A percentile compares a stretch with the other conserved stretches of the same genome.
Evolutionary conservation across 306 rosid species (phyloP).

Genomic region (barrel medic (Medicago truncatula)): DNA sequence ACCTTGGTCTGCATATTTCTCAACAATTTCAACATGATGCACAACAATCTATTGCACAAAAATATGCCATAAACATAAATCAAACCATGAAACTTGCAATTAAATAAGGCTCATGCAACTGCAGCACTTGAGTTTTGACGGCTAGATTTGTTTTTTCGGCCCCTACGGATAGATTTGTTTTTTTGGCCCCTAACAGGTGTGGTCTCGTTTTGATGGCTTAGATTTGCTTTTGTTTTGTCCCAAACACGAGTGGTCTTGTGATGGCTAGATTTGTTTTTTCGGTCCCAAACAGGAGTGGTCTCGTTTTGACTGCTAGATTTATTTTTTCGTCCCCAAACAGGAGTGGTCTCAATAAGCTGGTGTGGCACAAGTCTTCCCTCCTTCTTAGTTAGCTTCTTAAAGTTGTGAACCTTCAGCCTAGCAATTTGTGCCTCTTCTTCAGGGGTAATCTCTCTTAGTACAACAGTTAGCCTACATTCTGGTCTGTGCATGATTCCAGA

Average conservation of each 20-base stretch:
- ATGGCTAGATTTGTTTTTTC: too few species aligned
- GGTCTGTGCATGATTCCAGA: slow-evolving; percentile 60
- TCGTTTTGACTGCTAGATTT: slow-evolving; percentile 44
- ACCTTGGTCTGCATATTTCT: slow-evolving; percentile 15
- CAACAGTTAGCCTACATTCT: slow-evolving; percentile 83
- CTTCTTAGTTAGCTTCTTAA: slow-evolving; percentile 67
- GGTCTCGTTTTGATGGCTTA: slow-evolving; percentile 27
- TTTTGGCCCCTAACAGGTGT: slow-evolving; percentile 48
- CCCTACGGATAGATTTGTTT: too few species aligned
- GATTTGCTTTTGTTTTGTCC: slow-evolving; percentile 62
- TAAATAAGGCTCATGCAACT: slow-evolving; percentile 43
- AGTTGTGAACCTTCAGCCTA: slow-evolving; percentile 76
- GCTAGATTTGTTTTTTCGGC: slow-evolving; percentile 36
- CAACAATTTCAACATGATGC: background rate
- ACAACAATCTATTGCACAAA: slow-evolving; percentile 1
- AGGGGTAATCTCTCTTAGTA: slow-evolving; percentile 82
- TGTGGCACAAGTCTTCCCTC: slow-evolving; percentile 89
- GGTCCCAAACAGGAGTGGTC: too few species aligned
- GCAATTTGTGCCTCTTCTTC: slow-evolving; percentile 93
- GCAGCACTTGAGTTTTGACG: slow-evolving; percentile 40
- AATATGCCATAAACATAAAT: slow-evolving; percentile 11
- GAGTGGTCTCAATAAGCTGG: slow-evolving; percentile 79
- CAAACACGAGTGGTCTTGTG: too few species aligned
- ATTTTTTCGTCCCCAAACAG: slow-evolving; percentile 86
- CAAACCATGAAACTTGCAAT: slow-evolving; percentile 8